Base-by-base conservation (phyloP, 2,329 filamentous ascomycete genomes). In the Cladobotryum protrusum region DNA sequence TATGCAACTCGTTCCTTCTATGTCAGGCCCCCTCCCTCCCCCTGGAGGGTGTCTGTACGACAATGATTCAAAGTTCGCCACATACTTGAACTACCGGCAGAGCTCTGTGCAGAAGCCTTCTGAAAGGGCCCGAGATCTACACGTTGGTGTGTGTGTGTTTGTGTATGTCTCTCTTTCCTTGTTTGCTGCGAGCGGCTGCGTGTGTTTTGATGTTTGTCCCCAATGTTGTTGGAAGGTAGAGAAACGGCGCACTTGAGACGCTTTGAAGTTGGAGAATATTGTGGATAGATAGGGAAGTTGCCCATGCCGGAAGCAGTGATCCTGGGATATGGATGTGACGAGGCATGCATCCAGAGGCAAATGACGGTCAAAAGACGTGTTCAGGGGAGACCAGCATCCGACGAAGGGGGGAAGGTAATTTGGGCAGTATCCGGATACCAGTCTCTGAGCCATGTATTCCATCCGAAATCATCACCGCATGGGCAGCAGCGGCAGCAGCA, bases 31-130 rank as follows among this genome's bases (percentile, higher is more conserved):
- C 13, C 15, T 13, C 5, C 5, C 6, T 15, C 9, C 35, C 35
- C 35, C 17, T 37, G 35, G 35, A 37, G 35, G 35, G 39, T 42
- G 13, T n/a, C 40, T 24, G 24, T 29, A 29, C 6, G 24, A 29
- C 24, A n/a, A 6, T 29, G 24, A 29, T 29, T 29, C 24, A 29
- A n/a, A 29, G 24, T 29, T 8, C 24, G 24, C 24, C 24, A 37
- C 20, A 13, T 33, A 32, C 19, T n/a, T 48, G 42, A 52, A 52
- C 41, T 52, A n/a, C 46, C 42, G 49, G 35, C n/a, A 48, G 40
- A 18, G 11, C 40, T 45, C 32, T 11, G 13, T 42, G 49, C 33
- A 12, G 44, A 24, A 33, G 49, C 42, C 33, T 45, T 20, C 36
- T 40, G 29, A 14, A 34, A 32, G 41, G 33, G 20, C 17, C 34